A percentile compares a stretch with the other conserved stretches of the same genome.
These are phyloP conservation scores for Endotrypanum monterogeii DNA, from an alignment of 208 protist genomes.

Conservation along the genomic window DNA sequence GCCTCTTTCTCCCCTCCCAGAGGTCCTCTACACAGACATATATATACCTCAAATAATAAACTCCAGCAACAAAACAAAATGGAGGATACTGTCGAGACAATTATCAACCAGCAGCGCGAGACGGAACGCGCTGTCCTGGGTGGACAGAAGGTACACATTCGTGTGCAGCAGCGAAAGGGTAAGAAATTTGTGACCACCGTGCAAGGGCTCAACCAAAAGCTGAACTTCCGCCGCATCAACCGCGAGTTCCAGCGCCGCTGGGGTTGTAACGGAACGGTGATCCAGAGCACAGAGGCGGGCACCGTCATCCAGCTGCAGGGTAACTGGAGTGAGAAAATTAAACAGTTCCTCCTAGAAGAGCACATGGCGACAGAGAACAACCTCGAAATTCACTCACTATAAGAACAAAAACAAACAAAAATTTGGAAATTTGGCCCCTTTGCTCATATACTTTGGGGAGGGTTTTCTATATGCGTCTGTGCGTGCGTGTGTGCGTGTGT, in stretches of 20 bases:
- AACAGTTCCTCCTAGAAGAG: constrained; percentile 94
- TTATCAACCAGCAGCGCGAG: constrained; percentile 64
- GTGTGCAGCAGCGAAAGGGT: constrained; percentile 96
- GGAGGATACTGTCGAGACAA: constrained; percentile 34
- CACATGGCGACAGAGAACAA: constrained; percentile 82
- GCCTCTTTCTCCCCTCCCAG: constrained; percentile 16
- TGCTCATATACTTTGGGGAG: background rate
- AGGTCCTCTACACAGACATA: too few relatives aligned
- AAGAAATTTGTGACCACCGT: constrained; percentile 97
- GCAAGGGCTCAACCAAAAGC: constrained; percentile 90
- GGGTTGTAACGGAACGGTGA: constrained; percentile 96
- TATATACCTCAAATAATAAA: background rate
- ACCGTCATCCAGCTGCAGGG: constrained; percentile 97
- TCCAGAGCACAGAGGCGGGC: constrained; percentile 78
- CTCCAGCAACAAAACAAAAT: background rate
- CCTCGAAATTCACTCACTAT: constrained; percentile 97
- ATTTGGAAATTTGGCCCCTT: background rate
- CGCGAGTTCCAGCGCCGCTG: constrained; percentile 89
- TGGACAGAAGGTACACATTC: constrained; percentile 94
- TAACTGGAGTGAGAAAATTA: constrained; percentile 94
- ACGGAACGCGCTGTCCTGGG: constrained; percentile 61
- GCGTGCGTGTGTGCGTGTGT: constrained; percentile 3
- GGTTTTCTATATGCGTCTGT: background rate
- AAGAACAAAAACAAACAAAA: constrained; percentile 19
- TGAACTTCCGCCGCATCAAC: constrained; percentile 95